A percentile compares a stretch with the other conserved stretches of the same genome.
Evolutionary conservation across 202 grass and related monocot genomes (phyloP).

Genomic region (Digitaria exilis): DNA sequence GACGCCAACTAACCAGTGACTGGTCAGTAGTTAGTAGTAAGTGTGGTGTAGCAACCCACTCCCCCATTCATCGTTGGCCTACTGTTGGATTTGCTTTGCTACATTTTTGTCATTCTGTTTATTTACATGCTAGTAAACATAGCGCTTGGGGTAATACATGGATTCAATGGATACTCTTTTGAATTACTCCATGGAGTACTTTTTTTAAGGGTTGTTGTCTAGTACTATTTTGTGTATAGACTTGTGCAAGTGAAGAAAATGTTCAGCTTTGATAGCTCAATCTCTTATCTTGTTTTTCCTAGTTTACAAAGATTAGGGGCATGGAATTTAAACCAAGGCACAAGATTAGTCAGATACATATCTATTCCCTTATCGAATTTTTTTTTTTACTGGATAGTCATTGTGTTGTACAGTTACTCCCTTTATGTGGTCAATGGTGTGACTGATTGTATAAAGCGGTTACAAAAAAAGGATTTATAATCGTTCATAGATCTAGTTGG

Average conservation of each 20-base stretch:
- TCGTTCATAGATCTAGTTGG: neutral
- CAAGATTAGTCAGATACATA: neutral
- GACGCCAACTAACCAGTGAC: too few relatives aligned
- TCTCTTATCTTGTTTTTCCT: neutral
- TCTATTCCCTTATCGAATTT: too few relatives aligned
- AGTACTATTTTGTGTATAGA: neutral
- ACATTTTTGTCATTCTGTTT: too few relatives aligned
- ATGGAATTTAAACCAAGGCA: neutral
- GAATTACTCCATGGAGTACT: too few relatives aligned
- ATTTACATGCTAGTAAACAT: too few relatives aligned
- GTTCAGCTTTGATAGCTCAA: neutral
- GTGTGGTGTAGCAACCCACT: too few relatives aligned
- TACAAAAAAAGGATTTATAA: slow-evolving; percentile 2
- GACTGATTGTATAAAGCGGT: neutral
- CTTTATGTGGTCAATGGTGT: neutral
- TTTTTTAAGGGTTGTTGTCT: neutral
- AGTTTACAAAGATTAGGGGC: neutral
- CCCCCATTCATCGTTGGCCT: too few relatives aligned
- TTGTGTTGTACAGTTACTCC: too few relatives aligned
- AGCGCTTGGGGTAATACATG: too few relatives aligned
- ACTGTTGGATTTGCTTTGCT: too few relatives aligned
- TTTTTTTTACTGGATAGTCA: too few relatives aligned
- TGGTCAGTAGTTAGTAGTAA: too few relatives aligned
- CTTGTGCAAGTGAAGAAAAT: neutral
- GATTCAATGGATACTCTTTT: neutral